Conservation (phyloP, 2,329 filamentous ascomycete species). For the Sporothrix inflata region DNA sequence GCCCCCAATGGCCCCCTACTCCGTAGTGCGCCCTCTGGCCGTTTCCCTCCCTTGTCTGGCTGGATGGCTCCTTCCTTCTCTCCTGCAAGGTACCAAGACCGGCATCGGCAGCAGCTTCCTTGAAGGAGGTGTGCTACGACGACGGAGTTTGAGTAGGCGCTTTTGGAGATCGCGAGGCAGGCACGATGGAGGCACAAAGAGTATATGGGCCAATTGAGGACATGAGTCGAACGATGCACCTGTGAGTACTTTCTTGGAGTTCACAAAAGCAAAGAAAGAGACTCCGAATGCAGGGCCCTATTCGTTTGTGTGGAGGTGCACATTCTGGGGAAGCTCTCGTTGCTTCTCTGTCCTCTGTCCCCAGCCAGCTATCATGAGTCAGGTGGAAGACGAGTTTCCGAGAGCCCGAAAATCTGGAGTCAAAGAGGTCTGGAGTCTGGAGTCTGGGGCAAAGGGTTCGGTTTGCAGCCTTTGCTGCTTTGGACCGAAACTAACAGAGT, state of each 20-base stretch:
- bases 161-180: not conserved
- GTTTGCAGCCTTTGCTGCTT: not conserved
- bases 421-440: not conserved
- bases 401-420: conserved; percentile 4
- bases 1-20: not conserved
- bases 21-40: not conserved
- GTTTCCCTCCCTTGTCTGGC: not conserved
- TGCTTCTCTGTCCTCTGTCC: not conserved
- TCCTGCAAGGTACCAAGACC: conserved; percentile 18
- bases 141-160: not conserved
- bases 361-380: conserved; percentile 5
- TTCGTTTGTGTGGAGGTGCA: not conserved
- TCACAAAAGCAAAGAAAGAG: too few species aligned
- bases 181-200: not conserved
- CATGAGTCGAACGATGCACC: too few species aligned
- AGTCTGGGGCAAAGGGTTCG: not conserved
- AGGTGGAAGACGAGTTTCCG: not conserved
- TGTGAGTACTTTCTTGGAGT: too few species aligned
- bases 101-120: conserved; percentile 10
- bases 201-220: not conserved
- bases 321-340: not conserved
- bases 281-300: not conserved
- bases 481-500: not conserved
- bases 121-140: not conserved
- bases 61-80: conserved; percentile 3